phyloP scores from a whole-genome alignment of 129 eudicot genomes.

The Chrysanthemum makinoi region DNA sequence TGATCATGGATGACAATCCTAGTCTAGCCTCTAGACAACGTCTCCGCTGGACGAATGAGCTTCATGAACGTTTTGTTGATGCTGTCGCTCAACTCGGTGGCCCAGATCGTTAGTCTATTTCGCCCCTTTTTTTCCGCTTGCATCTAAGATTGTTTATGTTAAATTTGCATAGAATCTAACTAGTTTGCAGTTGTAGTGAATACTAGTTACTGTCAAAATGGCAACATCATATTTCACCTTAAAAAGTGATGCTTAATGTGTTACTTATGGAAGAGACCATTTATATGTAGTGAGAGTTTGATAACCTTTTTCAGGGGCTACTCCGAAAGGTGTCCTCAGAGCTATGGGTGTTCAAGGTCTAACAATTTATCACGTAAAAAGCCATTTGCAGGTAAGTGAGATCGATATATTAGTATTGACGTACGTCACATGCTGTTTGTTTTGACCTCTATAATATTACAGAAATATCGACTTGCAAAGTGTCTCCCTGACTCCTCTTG shows the following conservation, averaged over 20 bases:
- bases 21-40: conserved; percentile 75
- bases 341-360: conserved; percentile 72
- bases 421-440: background rate
- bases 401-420: background rate
- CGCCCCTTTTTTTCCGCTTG: conserved; percentile 3
- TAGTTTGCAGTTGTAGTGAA: background rate
- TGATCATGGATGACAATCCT: conserved; percentile 4
- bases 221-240: too few relatives aligned
- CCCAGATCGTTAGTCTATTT: conserved; percentile 67
- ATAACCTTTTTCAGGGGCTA: conserved; percentile 43
- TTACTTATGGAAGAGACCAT: background rate
- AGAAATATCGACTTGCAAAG: conserved; percentile 68
- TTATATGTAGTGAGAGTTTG: background rate
- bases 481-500: conserved; percentile 59
- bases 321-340: conserved; percentile 69
- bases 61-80: conserved; percentile 86
- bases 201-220: too few relatives aligned
- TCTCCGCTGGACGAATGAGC: conserved; percentile 83
- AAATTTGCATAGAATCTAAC: too few relatives aligned
- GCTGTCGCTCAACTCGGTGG: conserved; percentile 92
- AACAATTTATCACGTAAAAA: conserved; percentile 70
- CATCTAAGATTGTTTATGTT: background rate
- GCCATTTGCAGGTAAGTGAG: conserved; percentile 56
- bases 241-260: too few relatives aligned
- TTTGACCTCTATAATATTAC: conserved; percentile 8